Evolutionary conservation across 2,329 filamentous ascomycete species (phyloP).

Genomic region (Elsinoe fawcettii): DNA sequence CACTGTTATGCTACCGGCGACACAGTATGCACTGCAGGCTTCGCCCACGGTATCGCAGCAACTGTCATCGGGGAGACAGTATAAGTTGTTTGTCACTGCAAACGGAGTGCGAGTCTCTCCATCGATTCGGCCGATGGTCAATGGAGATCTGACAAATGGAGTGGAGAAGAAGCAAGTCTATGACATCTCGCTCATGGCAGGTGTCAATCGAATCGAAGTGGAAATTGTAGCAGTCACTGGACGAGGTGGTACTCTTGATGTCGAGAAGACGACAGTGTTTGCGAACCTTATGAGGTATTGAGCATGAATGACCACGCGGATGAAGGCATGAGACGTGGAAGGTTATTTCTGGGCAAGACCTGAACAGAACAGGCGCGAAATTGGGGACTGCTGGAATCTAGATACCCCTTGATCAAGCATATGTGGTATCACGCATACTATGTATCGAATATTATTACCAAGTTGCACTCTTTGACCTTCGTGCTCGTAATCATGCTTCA

Average conservation of each 20-base stretch:
- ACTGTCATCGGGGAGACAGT: slow-evolving; percentile 54
- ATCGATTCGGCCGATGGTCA: slow-evolving; percentile 38
- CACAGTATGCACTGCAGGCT: slow-evolving; percentile 64
- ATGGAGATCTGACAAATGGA: slow-evolving; percentile 20
- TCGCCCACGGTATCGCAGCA: slow-evolving; percentile 52
- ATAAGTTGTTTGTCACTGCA: slow-evolving; percentile 66
- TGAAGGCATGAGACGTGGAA: not conserved
- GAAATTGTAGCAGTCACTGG: slow-evolving; percentile 64
- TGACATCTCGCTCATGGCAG: slow-evolving; percentile 62
- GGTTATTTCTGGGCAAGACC: not conserved
- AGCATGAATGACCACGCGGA: not conserved
- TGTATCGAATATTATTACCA: not conserved
- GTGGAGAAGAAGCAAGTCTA: slow-evolving; percentile 56
- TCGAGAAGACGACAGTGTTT: slow-evolving; percentile 72
- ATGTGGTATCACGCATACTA: not conserved
- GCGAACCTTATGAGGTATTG: slow-evolving; percentile 56
- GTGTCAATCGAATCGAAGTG: slow-evolving; percentile 70
- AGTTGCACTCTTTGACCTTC: not conserved
- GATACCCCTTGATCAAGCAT: not conserved
- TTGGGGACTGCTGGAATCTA: not conserved
- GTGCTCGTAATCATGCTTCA: not conserved
- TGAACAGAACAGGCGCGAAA: not conserved
- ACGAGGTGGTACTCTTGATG: slow-evolving; percentile 46
- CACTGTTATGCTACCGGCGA: slow-evolving; percentile 60
- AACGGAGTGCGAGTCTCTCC: slow-evolving; percentile 57